Evolutionary conservation across 805 yeast genomes (phyloP), one percentile per base, ranked within the genome.

Genomic region (Starmerella cellae): DNA sequence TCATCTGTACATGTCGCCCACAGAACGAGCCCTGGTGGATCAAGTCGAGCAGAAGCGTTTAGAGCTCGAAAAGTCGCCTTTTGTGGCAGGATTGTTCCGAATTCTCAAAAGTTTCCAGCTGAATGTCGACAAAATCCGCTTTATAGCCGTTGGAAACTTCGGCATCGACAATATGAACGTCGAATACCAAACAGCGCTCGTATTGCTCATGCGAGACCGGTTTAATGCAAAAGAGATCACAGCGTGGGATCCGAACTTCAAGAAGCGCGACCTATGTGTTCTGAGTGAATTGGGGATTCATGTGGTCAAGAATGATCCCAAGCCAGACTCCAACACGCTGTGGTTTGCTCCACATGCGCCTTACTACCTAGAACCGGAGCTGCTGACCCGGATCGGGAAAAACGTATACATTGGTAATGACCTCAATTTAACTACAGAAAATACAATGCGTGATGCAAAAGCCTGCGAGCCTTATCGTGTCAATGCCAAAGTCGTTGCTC

Each of bases 311-410:
- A 6, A 24, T 8, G 48, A 45, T 21, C 44, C 44, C 11, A n/a
- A 17, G 26, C 21, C 21, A 14, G 17, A 13, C 19, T 10, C n/a
- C 22, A 21, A 14, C 24, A 23, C 20, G 27, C 31, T 45, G 23
- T 45, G 42, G 39, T 45, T 42, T 34, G 49, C 36, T 18, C 49
- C 49, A n/a, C 49, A 45, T 22, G 49, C 47, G 9, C 49, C 49
- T 18, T 45, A 45, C 46, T 44, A 43, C 21, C 27, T 45, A 6
- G 49, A 45, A 35, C 49, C 49, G 13, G 35, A 42, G 23, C 35
- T 45, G 21, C 21, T 45, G 18, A 13, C 33, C n/a, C 23, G 42
- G 28, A 28, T 45, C 6, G 22, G 31, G 3, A 35, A 30, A 3
- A 24, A 22, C 28, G 36, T 45, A 4, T 45, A 45, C 20, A 45